Percentiles rank a stretch among this genome's conserved stretches.
Conservation (phyloP, 2,329 filamentous ascomycete genomes). For the Alternaria incomplexa region DNA sequence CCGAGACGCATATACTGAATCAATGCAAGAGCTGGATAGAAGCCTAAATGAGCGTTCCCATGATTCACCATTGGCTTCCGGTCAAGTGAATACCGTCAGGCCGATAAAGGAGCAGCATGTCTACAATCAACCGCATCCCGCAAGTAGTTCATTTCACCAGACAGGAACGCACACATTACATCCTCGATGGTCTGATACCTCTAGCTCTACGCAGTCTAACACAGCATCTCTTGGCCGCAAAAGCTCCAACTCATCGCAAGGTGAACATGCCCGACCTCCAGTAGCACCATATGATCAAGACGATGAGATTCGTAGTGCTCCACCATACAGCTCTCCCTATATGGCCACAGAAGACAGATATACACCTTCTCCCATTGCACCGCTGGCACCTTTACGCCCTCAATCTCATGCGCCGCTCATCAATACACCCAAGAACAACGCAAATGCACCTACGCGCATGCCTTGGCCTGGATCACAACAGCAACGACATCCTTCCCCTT, state of each 20-base stretch:
- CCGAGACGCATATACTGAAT: conserved; percentile 10
- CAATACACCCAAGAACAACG: neutral
- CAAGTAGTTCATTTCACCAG: conserved; percentile 14
- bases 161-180: conserved; percentile 8
- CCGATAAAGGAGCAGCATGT: conserved; percentile 13
- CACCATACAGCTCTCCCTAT: conserved; percentile 5
- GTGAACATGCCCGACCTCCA: neutral
- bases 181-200: conserved; percentile 31
- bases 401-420: conserved; percentile 1
- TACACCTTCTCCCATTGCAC: conserved; percentile 15
- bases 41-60: conserved; percentile 17
- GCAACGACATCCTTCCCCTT: neutral
- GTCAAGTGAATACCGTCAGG: conserved; percentile 10
- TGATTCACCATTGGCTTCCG: conserved; percentile 16
- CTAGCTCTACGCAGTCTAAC: conserved; percentile 38
- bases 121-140: conserved; percentile 11
- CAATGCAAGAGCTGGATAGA: conserved; percentile 12
- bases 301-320: neutral
- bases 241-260: conserved; percentile 34
- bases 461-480: conserved; percentile 13
- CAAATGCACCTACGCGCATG: neutral
- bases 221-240: conserved; percentile 32
- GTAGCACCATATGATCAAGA: neutral
- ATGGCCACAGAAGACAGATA: conserved; percentile 4
- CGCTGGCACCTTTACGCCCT: conserved; percentile 17